A percentile compares a stretch with the other conserved stretches of the same genome.
Conservation (phyloP, 805 yeast genomes). For the Candida xiaguanensis region DNA sequence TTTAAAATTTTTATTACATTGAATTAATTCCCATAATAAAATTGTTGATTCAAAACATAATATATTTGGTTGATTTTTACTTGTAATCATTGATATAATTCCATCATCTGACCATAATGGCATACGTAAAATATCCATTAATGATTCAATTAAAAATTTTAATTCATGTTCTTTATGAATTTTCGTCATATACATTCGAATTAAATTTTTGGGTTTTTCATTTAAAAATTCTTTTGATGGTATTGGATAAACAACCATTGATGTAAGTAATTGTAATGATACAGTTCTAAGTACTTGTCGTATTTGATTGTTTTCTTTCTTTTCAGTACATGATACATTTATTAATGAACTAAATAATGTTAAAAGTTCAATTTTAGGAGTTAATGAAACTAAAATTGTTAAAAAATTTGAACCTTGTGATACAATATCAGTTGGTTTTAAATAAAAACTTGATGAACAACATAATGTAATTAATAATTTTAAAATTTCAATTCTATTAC, state of each 20-base stretch:
- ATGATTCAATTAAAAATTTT: conserved; percentile 42
- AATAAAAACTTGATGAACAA: conserved; percentile 56
- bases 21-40: conserved; percentile 72
- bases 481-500: conserved; percentile 66
- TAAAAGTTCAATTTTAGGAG: conserved; percentile 45
- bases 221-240: conserved; percentile 43
- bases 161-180: conserved; percentile 55
- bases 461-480: conserved; percentile 57
- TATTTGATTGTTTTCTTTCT: conserved; percentile 41
- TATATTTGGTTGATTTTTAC: conserved; percentile 21
- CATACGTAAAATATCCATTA: conserved; percentile 44
- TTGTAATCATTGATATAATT: conserved; percentile 8
- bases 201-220: conserved; percentile 43
- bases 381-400: conserved; percentile 48
- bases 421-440: conserved; percentile 37
- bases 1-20: conserved; percentile 62
- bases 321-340: conserved; percentile 49
- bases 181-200: conserved; percentile 49
- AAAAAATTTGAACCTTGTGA: conserved; percentile 58
- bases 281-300: conserved; percentile 49
- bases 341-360: conserved; percentile 66
- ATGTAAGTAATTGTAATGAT: conserved; percentile 58
- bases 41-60: conserved; percentile 60
- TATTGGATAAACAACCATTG: conserved; percentile 60
- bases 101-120: conserved; percentile 34